Percentiles rank a stretch among this genome's conserved stretches.
phyloP scores from a whole-genome alignment of 164 flowering plant genomes.

The Magnolia officinalis region DNA sequence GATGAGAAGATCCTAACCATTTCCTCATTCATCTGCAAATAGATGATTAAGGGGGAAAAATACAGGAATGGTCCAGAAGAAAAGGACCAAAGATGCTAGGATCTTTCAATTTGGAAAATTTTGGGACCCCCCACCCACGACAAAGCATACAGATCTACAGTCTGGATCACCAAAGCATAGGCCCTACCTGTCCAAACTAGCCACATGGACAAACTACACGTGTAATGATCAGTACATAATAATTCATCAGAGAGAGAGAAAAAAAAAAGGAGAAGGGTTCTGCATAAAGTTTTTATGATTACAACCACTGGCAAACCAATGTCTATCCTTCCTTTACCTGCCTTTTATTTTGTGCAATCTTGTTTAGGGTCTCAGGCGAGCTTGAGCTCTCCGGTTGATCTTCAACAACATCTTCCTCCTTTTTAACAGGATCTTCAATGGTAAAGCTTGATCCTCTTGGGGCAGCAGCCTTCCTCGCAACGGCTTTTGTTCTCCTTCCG shows the following conservation, averaged over 20 bases:
- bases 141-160: too few relatives aligned
- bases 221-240: not conserved
- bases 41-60: not conserved
- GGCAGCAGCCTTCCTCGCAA: constrained; percentile 54
- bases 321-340: constrained; percentile 42
- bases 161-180: too few relatives aligned
- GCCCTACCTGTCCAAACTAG: not conserved
- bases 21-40: not conserved
- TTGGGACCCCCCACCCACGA: too few relatives aligned
- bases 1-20: not conserved
- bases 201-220: not conserved
- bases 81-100: not conserved
- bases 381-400: constrained; percentile 54
- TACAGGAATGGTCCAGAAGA: not conserved
- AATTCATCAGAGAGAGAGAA: not conserved
- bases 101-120: too few relatives aligned
- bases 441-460: constrained; percentile 49
- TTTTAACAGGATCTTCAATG: constrained; percentile 44
- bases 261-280: not conserved
- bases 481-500: constrained; percentile 72
- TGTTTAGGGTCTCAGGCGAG: constrained; percentile 54
- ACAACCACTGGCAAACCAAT: not conserved
- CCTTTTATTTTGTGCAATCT: constrained; percentile 39
- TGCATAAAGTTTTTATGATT: not conserved
- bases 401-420: constrained; percentile 46